These are phyloP conservation scores for Annulohypoxylon truncatum DNA, from an alignment of 2,329 filamentous ascomycete species.

Conservation along the genomic window DNA sequence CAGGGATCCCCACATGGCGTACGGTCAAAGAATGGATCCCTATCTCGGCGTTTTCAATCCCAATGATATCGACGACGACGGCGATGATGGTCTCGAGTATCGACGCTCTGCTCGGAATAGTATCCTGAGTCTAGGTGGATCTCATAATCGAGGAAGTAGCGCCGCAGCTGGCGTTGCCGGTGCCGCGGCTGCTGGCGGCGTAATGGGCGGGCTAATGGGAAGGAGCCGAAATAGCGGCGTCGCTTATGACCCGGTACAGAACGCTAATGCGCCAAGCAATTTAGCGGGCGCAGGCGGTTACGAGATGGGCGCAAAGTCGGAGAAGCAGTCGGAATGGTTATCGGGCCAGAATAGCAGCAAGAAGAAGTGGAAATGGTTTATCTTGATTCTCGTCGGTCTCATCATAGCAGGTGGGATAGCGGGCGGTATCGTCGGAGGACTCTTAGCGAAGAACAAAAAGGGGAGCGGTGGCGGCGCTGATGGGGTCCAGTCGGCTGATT, in stretches of 20 bases:
- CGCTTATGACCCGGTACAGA: constrained; percentile 68
- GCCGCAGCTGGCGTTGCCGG: constrained; percentile 62
- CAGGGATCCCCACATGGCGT: constrained; percentile 62
- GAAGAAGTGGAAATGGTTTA: constrained; percentile 76
- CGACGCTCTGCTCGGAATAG: constrained; percentile 64
- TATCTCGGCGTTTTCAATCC: constrained; percentile 75
- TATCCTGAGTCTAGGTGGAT: constrained; percentile 67
- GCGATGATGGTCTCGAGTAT: constrained; percentile 82
- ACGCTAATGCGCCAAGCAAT: constrained; percentile 46
- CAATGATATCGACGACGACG: constrained; percentile 84
- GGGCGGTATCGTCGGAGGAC: constrained; percentile 71
- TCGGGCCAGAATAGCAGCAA: constrained; percentile 67
- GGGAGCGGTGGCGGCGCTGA: constrained; percentile 43
- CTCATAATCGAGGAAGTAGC: constrained; percentile 54
- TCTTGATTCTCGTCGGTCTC: constrained; percentile 72
- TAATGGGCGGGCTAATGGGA: constrained; percentile 57
- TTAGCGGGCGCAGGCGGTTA: constrained; percentile 51
- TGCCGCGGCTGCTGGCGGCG: constrained; percentile 55
- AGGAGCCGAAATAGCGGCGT: constrained; percentile 54
- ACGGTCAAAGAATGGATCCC: constrained; percentile 59
- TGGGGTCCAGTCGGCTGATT: constrained; percentile 62
- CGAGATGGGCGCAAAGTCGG: constrained; percentile 54
- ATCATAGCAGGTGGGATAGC: constrained; percentile 77
- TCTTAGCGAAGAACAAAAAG: constrained; percentile 56
- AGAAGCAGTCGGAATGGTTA: constrained; percentile 74